These are phyloP conservation scores for Penicillium manginii DNA, from an alignment of 495 filamentous ascomycete species.

Conservation along the genomic window DNA sequence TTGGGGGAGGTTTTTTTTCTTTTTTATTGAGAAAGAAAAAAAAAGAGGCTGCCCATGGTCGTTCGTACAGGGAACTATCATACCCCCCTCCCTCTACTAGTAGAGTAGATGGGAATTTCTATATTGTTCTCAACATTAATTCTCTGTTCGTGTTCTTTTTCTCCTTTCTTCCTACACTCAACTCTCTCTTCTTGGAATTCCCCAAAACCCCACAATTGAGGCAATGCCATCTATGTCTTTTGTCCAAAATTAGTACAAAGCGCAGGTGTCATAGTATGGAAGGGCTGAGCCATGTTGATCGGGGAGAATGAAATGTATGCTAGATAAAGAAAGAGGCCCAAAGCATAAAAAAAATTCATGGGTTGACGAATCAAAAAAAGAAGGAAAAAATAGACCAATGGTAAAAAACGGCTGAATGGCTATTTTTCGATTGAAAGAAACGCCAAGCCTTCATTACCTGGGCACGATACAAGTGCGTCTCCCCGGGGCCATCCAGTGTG, in stretches of 20 bases:
- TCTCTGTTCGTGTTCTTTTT: neutral
- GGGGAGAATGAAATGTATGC: neutral
- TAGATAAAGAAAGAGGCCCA: constrained; percentile 2
- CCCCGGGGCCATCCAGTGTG: neutral
- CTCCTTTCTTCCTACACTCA: neutral
- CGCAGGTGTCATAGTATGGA: neutral
- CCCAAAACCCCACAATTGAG: neutral
- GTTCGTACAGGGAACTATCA: too few species aligned
- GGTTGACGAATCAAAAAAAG: constrained; percentile 10
- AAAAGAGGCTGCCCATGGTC: too few species aligned
- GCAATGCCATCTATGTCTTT: neutral
- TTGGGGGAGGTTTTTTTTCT: neutral
- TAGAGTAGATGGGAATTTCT: neutral
- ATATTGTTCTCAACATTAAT: neutral
- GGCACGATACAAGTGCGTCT: neutral
- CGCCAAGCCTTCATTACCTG: neutral
- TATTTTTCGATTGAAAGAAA: neutral
- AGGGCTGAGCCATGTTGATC: neutral
- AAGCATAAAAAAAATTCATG: constrained; percentile 6
- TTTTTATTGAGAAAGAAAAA: too few species aligned
- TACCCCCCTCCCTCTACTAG: too few species aligned
- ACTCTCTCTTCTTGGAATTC: neutral
- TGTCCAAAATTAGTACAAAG: constrained; percentile 6
- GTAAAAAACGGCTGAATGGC: neutral
- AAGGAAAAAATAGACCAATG: constrained; percentile 4